A percentile compares a stretch with the other conserved stretches of the same genome.
Conservation (phyloP, 371 early-diverging fungal genomes). For the Capniomyces stellatus region DNA sequence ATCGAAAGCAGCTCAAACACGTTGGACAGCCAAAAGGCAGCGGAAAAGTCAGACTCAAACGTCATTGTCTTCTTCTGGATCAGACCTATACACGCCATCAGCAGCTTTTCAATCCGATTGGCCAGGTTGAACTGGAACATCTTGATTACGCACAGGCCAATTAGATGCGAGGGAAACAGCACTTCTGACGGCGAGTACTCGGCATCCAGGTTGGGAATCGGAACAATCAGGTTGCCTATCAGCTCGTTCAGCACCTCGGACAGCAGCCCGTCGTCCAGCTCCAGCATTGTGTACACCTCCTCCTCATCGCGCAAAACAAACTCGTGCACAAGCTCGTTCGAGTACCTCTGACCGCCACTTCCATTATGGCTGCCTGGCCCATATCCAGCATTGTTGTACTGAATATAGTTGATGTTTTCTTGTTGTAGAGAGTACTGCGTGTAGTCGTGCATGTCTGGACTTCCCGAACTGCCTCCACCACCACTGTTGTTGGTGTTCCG, state of each 20-base stretch:
- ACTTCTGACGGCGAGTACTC: conserved; percentile 60
- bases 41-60: conserved; percentile 46
- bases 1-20: conserved; percentile 71
- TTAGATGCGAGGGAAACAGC: conserved; percentile 82
- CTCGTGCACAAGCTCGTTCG: not conserved
- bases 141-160: conserved; percentile 65
- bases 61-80: conserved; percentile 51
- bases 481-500: no score
- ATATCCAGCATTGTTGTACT: no score
- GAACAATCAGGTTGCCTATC: conserved; percentile 68
- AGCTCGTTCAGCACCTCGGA: conserved; percentile 75
- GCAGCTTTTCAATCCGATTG: conserved; percentile 54
- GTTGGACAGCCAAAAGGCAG: conserved; percentile 85
- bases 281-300: conserved; percentile 32
- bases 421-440: not conserved
- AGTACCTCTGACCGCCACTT: not conserved
- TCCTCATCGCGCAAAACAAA: conserved; percentile 13
- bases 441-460: no score
- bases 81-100: conserved; percentile 70
- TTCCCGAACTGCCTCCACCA: no score
- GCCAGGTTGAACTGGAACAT: conserved; percentile 71
- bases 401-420: not conserved
- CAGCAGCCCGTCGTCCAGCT: conserved; percentile 49
- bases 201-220: conserved; percentile 58
- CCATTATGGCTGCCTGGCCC: no score